Conservation (phyloP, 225 moss, liverwort and hornwort genomes). For the Physcomitrium patens region DNA sequence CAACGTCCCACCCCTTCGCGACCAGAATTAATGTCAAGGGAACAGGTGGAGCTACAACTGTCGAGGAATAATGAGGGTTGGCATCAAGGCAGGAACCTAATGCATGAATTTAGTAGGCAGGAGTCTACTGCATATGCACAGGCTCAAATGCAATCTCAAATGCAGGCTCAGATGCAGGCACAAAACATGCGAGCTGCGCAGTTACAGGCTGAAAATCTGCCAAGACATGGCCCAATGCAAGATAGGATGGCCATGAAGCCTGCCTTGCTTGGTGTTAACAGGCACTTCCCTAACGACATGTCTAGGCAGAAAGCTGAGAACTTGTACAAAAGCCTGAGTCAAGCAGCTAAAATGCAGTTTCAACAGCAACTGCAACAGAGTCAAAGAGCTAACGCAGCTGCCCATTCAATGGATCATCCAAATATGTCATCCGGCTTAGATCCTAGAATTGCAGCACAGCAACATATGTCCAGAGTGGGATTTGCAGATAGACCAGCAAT, state of each 20-base stretch:
- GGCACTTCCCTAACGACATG: slow-evolving; percentile 45
- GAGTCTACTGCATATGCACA: slow-evolving; percentile 56
- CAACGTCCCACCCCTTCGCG: slow-evolving; percentile 60
- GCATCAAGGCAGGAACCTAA: slow-evolving; percentile 58
- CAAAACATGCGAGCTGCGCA: slow-evolving; percentile 56
- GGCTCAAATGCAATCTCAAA: slow-evolving; percentile 50
- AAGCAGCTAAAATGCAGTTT: slow-evolving; percentile 72
- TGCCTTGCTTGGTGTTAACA: slow-evolving; percentile 40
- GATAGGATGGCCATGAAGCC: slow-evolving; percentile 49
- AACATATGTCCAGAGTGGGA: slow-evolving; percentile 58
- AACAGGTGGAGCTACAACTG: slow-evolving; percentile 52
- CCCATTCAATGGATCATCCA: slow-evolving; percentile 44
- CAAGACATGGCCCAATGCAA: slow-evolving; percentile 47
- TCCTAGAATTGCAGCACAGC: slow-evolving; percentile 48
- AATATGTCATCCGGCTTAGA: slow-evolving; percentile 46
- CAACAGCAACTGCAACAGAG: slow-evolving; percentile 71
- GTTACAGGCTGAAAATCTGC: slow-evolving; percentile 44
- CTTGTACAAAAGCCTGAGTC: slow-evolving; percentile 68
- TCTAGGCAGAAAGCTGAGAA: slow-evolving; percentile 65
- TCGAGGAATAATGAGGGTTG: slow-evolving; percentile 51
- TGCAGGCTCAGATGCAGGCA: slow-evolving; percentile 44
- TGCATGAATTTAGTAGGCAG: slow-evolving; percentile 53
- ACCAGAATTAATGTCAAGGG: slow-evolving; percentile 52
- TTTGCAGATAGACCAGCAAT: slow-evolving; percentile 48
- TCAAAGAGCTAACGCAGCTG: slow-evolving; percentile 42